Evolutionary conservation across 1,139 yeast genomes (phyloP).

Genomic region (Taphrina flavorubra): DNA sequence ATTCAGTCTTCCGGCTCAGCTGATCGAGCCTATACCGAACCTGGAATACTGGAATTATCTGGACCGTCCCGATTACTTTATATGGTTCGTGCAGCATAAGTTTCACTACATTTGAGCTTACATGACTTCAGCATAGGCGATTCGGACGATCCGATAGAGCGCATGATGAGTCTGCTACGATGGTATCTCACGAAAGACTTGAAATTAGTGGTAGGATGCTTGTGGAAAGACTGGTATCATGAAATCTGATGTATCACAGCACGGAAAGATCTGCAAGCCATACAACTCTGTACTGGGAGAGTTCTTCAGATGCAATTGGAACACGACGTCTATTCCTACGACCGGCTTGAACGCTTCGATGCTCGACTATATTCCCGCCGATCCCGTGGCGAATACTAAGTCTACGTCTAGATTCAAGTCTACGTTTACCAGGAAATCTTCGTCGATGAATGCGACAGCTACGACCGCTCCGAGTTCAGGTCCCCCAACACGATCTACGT

Average conservation of each 20-base stretch:
- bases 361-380: constrained; percentile 18
- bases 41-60: constrained; percentile 43
- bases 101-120: background rate
- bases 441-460: constrained; percentile 2
- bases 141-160: constrained; percentile 45
- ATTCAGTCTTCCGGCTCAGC: constrained; percentile 43
- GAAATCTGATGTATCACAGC: constrained; percentile 53
- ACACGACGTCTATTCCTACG: constrained; percentile 22
- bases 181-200: constrained; percentile 70
- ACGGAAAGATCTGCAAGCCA: constrained; percentile 84
- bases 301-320: constrained; percentile 78
- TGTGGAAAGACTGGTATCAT: background rate
- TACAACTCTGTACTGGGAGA: constrained; percentile 83
- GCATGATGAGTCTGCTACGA: constrained; percentile 71
- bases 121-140: constrained; percentile 33
- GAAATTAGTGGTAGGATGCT: constrained; percentile 35
- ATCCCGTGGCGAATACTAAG: background rate
- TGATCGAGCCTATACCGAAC: constrained; percentile 43
- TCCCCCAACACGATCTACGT: constrained; percentile 26
- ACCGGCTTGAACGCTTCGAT: constrained; percentile 14
- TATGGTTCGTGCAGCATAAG: constrained; percentile 14
- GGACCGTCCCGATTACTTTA: constrained; percentile 43
- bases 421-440: constrained; percentile 13
- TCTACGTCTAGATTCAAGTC: constrained; percentile 32
- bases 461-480: constrained; percentile 3